These are phyloP conservation scores for Entomortierella parvispora DNA, from an alignment of 192 early-diverging fungal species.

Conservation along the genomic window DNA sequence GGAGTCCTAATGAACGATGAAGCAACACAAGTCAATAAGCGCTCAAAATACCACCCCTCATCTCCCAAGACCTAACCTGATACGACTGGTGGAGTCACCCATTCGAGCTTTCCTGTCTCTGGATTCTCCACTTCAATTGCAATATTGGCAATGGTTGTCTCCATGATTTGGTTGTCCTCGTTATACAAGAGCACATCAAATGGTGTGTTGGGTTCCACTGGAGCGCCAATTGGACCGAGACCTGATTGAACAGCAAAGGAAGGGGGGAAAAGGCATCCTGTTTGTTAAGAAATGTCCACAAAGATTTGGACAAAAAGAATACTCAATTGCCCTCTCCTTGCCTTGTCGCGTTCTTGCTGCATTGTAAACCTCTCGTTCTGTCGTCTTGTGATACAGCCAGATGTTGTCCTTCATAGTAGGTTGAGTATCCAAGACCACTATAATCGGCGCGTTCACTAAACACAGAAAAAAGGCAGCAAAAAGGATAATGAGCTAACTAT, in stretches of 20 bases:
- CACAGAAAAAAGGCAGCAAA: too few relatives aligned
- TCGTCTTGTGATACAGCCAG: constrained; percentile 66
- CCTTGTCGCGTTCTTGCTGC: constrained; percentile 52
- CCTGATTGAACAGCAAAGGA: background rate
- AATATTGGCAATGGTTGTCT: constrained; percentile 66
- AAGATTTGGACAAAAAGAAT: background rate
- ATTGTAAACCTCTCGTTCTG: constrained; percentile 58
- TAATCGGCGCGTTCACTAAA: constrained; percentile 17
- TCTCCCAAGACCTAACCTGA: constrained; percentile 4
- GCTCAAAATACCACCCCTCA: background rate
- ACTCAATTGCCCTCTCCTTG: background rate
- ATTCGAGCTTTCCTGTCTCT: constrained; percentile 28
- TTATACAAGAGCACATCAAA: constrained; percentile 68
- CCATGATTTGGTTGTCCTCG: constrained; percentile 58
- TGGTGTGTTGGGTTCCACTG: constrained; percentile 16
- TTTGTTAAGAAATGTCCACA: too few relatives aligned
- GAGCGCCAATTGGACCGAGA: constrained; percentile 19
- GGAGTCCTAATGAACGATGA: constrained; percentile 45
- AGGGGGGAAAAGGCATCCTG: background rate
- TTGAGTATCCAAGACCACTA: constrained; percentile 55
- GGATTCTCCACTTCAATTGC: constrained; percentile 50
- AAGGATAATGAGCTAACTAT: too few relatives aligned
- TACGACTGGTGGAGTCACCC: constrained; percentile 58
- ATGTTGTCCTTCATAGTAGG: constrained; percentile 32
- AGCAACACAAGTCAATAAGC: background rate